Conservation (phyloP, 192 early-diverging fungal species). For the Backusella morwellensis region DNA sequence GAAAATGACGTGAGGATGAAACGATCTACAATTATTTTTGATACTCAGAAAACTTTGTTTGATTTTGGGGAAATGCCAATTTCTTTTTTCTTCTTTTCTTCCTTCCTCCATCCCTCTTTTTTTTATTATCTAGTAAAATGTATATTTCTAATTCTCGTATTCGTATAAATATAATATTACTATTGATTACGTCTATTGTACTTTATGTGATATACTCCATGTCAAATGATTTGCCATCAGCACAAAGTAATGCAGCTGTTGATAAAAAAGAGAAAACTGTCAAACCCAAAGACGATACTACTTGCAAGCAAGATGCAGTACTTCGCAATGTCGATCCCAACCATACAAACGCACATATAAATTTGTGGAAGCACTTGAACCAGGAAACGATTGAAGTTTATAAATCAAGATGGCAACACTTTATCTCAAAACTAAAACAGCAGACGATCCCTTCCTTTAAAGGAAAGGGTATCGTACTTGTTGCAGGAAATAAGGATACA, state of each 20-base stretch:
- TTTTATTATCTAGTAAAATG: background rate
- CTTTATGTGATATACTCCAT: background rate
- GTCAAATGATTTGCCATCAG: background rate
- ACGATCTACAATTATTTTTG: background rate
- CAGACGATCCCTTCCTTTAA: conserved; percentile 5
- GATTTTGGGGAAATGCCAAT: background rate
- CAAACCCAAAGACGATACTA: background rate
- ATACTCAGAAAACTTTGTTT: background rate
- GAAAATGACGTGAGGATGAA: background rate
- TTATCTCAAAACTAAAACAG: conserved; percentile 4
- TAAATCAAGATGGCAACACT: conserved; percentile 23
- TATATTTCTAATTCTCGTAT: background rate
- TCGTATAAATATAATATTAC: background rate
- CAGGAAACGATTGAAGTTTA: conserved; percentile 10
- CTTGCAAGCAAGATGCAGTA: conserved; percentile 5
- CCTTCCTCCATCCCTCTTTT: background rate
- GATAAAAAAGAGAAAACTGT: background rate
- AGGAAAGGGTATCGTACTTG: conserved; percentile 30
- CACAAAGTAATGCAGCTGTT: background rate
- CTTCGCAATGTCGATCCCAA: conserved; percentile 29
- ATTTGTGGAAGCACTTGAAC: conserved; percentile 18
- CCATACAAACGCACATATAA: conserved; percentile 24
- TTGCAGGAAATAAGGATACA: conserved; percentile 35
- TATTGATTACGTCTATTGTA: background rate
- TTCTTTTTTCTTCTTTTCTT: background rate